These are phyloP conservation scores for Coemansia sp. DNA, from an alignment of 192 early-diverging fungal species.

Conservation along the genomic window DNA sequence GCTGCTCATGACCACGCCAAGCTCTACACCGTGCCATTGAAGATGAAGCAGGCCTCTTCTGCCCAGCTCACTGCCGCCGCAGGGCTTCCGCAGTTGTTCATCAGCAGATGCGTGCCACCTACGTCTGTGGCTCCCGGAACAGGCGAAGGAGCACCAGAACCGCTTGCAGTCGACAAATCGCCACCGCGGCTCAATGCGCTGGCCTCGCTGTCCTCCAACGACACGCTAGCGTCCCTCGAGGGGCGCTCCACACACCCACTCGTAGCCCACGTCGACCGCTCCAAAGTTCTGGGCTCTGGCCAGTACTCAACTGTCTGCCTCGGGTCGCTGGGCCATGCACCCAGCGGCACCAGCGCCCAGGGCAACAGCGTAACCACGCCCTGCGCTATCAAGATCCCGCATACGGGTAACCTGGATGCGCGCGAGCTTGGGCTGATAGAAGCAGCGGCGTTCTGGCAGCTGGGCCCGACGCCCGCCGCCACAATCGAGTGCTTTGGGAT, in stretches of 20 bases:
- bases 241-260: constrained; percentile 3
- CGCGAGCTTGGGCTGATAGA: constrained; percentile 50
- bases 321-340: constrained; percentile 15
- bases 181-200: not conserved
- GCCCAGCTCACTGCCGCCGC: constrained; percentile 9
- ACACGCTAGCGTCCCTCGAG: constrained; percentile 21
- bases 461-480: constrained; percentile 24
- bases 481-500: constrained; percentile 45
- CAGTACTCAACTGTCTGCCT: constrained; percentile 52
- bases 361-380: not conserved
- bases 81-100: constrained; percentile 38
- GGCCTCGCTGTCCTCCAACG: constrained; percentile 21
- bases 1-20: constrained; percentile 24
- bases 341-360: not conserved
- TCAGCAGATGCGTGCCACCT: constrained; percentile 42
- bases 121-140: constrained; percentile 7
- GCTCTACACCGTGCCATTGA: constrained; percentile 29
- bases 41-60: constrained; percentile 14
- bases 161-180: not conserved
- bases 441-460: constrained; percentile 45
- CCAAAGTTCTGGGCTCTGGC: constrained; percentile 38
- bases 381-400: constrained; percentile 51
- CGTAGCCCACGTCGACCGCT: constrained; percentile 27
- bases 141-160: not conserved
- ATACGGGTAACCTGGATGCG: constrained; percentile 44